Base-by-base conservation (phyloP, 192 early-diverging fungal species). In the Gonapodya sp. region DNA sequence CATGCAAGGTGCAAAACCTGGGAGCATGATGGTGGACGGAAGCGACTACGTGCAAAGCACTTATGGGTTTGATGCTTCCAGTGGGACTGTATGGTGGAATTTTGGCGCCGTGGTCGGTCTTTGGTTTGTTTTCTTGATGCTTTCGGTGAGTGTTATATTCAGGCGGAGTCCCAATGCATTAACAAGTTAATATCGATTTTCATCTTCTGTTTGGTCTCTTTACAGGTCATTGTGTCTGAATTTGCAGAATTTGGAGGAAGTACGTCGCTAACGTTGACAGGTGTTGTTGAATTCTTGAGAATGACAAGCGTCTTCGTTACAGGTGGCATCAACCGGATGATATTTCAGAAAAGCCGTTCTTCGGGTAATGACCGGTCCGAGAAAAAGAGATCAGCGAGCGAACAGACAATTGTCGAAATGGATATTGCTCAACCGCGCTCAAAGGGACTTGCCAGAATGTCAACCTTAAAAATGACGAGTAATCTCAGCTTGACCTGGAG, bases 401-500 rank as follows among this genome's bases (percentile, higher is more conserved):
- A 64, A 64, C 46, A 8, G 46, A 64, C 8, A 16, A 16, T 64
- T 16, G 46, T 64, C 8, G 46, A 24, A 8, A 64, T 64, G 46
- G 24, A 16, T 24, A 24, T 24, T 24, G 8, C 46, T 64, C 24
- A 24, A 64, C n/a, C n/a, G n/a, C n/a, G n/a, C n/a, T n/a, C n/a
- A n/a, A n/a, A n/a, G n/a, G n/a, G n/a, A n/a, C n/a, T n/a, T n/a
- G n/a, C 46, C 46, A 64, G 24, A 64, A 24, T 64, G 46, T 16
- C 46, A 16, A 16, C 46, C 46, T 64, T 24, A 64, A 64, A 64
- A 24, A 64, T 64, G 8, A 24, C 46, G 24, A 8, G 8, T 16
- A 64, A 64, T 24, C 8, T 64, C 46, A 64, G 24, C 34, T 87
- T 91, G 36, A 88, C 88, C 35, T 94, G 93, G 93, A 84, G 89